phyloP scores from a whole-genome alignment of 176 grass and related monocot genomes.

The Carex cristatella region DNA sequence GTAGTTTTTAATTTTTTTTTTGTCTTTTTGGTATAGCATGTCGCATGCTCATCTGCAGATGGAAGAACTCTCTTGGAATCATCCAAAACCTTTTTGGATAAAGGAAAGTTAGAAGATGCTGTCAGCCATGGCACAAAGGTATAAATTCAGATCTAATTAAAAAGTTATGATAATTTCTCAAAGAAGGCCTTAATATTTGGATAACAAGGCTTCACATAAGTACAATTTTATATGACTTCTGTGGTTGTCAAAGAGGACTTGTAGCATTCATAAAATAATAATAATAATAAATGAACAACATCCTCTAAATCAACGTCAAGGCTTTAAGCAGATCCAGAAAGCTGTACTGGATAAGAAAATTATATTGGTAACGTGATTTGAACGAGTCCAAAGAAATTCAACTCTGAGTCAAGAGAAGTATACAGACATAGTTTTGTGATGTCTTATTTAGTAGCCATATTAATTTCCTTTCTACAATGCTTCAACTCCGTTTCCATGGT shows the following conservation, averaged over 20 bases:
- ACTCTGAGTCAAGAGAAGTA: neutral
- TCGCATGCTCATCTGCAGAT: constrained; percentile 94
- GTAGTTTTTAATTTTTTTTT: neutral
- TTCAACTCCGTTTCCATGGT: constrained; percentile 5
- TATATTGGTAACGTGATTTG: neutral
- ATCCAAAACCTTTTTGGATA: constrained; percentile 96
- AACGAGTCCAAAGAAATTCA: neutral
- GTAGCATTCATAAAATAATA: neutral
- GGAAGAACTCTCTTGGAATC: constrained; percentile 90
- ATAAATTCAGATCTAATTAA: constrained; percentile 11
- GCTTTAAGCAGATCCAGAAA: neutral
- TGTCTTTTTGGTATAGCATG: constrained; percentile 57
- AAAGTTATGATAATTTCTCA: constrained; percentile 2
- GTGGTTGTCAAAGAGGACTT: neutral
- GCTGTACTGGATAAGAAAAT: neutral
- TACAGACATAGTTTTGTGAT: neutral
- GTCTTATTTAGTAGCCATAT: neutral
- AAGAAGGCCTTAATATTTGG: neutral
- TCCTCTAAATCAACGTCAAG: neutral
- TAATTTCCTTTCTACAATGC: neutral
- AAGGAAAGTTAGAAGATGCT: constrained; percentile 99
- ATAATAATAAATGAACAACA: neutral
- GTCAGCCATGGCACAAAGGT: constrained; percentile 92
- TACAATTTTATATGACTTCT: neutral
- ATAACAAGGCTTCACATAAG: neutral